These are phyloP conservation scores for Phoma sp. DNA, from an alignment of 2,329 filamentous ascomycete species.

Conservation along the genomic window DNA sequence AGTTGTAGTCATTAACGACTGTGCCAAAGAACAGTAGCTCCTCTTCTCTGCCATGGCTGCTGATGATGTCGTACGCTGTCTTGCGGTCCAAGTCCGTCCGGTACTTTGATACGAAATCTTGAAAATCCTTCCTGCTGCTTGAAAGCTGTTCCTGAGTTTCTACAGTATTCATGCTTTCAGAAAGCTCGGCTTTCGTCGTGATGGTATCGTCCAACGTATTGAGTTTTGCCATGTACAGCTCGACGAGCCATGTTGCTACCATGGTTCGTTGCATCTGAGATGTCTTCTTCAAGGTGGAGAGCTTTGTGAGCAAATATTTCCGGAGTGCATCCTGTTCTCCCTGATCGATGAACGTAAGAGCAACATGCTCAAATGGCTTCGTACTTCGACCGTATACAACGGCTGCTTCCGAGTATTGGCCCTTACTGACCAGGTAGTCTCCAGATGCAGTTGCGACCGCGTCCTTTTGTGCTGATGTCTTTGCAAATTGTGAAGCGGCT, in stretches of 20 bases:
- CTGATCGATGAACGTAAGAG: conserved; percentile 86
- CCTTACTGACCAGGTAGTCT: conserved; percentile 82
- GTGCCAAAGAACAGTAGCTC: conserved; percentile 92
- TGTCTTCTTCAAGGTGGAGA: conserved; percentile 80
- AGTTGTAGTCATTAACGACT: conserved; percentile 88
- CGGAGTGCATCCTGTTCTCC: conserved; percentile 88
- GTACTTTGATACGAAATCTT: conserved; percentile 84
- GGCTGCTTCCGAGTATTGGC: conserved; percentile 84
- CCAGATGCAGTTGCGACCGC: conserved; percentile 90
- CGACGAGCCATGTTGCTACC: conserved; percentile 93
- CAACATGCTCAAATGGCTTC: conserved; percentile 96
- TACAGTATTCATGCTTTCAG: conserved; percentile 71
- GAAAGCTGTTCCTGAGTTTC: conserved; percentile 76
- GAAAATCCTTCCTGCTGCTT: conserved; percentile 76
- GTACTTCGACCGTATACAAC: conserved; percentile 92
- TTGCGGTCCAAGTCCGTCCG: conserved; percentile 87
- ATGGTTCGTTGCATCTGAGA: conserved; percentile 92
- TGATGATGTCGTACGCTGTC: conserved; percentile 94
- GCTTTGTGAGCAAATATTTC: conserved; percentile 85
- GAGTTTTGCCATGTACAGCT: conserved; percentile 96
- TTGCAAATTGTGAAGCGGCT: conserved; percentile 82
- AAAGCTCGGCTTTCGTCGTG: conserved; percentile 82
- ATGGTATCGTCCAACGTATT: conserved; percentile 95
- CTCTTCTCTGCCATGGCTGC: conserved; percentile 91
- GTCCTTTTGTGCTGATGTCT: conserved; percentile 81